These are phyloP conservation scores for Phytopythium litorale DNA, from an alignment of 352 stramenopile species.

Conservation along the genomic window DNA sequence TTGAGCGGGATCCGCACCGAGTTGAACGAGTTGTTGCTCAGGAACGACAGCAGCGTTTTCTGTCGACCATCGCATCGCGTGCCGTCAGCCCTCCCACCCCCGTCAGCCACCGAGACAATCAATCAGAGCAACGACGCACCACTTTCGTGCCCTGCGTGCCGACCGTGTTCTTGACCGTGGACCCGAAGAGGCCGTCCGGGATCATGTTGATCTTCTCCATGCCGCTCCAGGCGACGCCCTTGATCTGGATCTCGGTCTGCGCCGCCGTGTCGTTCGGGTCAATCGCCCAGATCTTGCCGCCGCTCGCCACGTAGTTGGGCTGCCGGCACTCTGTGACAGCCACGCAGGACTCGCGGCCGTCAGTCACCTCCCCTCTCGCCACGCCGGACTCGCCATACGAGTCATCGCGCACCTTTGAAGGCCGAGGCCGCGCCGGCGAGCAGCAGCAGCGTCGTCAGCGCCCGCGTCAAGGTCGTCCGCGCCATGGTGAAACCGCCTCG, in stretches of 20 bases:
- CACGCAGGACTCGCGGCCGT: not conserved
- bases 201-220: conserved; percentile 77
- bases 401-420: not conserved
- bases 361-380: not conserved
- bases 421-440: not conserved
- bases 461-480: not conserved
- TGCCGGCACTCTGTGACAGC: conserved; percentile 40
- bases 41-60: conserved; percentile 42
- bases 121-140: conserved; percentile 15
- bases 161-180: conserved; percentile 19
- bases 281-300: conserved; percentile 51
- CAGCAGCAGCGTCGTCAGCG: not conserved
- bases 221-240: conserved; percentile 56
- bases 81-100: not conserved
- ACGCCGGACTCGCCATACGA: too few relatives aligned
- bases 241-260: conserved; percentile 56
- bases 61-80: conserved; percentile 3
- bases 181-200: conserved; percentile 50
- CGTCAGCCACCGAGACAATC: not conserved
- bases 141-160: conserved; percentile 46
- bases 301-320: conserved; percentile 53
- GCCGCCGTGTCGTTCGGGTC: conserved; percentile 32
- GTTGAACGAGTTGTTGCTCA: conserved; percentile 63
- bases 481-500: not conserved
- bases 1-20: conserved; percentile 56